Conservation (phyloP, 2,329 filamentous ascomycete genomes). For the Claviceps fusiformis region DNA sequence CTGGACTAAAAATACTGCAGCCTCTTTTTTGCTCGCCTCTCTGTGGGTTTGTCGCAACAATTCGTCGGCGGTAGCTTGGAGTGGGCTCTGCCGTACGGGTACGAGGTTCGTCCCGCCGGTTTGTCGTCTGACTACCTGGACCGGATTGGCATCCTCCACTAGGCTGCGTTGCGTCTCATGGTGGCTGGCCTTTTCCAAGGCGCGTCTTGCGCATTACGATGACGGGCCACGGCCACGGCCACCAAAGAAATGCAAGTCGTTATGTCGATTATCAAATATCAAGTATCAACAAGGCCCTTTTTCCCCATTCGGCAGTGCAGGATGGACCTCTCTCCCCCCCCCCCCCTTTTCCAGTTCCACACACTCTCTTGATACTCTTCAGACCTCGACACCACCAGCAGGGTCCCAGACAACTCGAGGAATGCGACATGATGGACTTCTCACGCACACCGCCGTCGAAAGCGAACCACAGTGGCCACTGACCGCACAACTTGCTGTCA, state of each 20-base stretch:
- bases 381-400: not conserved
- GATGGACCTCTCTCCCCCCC: not conserved
- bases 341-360: not conserved
- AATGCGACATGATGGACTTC: not conserved
- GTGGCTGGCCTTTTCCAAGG: not conserved
- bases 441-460: not conserved
- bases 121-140: slow-evolving; percentile 6
- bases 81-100: slow-evolving; percentile 4
- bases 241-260: not conserved
- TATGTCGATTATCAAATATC: not conserved
- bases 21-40: too few species aligned
- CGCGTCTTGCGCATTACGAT: not conserved
- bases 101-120: slow-evolving; percentile 7
- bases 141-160: slow-evolving; percentile 2
- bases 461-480: not conserved
- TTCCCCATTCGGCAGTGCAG: not conserved
- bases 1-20: slow-evolving; percentile 2
- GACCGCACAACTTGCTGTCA: not conserved
- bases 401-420: not conserved
- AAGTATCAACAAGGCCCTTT: not conserved
- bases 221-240: not conserved
- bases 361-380: not conserved
- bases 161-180: not conserved
- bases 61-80: not conserved
- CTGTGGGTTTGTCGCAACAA: not conserved